These are phyloP conservation scores for Parastagonospora avenae DNA, from an alignment of 2,329 filamentous ascomycete genomes.

Conservation along the genomic window DNA sequence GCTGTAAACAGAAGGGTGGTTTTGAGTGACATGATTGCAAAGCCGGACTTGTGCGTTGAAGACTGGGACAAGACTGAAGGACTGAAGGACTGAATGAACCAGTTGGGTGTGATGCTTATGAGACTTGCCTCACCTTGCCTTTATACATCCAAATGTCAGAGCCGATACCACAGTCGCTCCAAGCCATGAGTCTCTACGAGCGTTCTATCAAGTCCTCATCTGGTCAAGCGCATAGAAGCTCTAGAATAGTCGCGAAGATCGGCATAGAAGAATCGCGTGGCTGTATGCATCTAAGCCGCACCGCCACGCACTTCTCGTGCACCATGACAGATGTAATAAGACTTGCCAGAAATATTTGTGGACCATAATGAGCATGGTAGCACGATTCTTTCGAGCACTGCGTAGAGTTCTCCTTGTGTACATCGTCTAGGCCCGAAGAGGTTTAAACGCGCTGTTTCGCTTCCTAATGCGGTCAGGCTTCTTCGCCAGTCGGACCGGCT, in stretches of 20 bases:
- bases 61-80: no score
- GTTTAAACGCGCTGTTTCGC: conserved; percentile 24
- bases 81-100: no score
- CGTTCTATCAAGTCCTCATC: not conserved
- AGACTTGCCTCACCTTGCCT: not conserved
- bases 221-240: no score
- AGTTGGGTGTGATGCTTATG: no score
- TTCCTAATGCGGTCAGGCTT: conserved; percentile 18
- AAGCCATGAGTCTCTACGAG: not conserved
- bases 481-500: not conserved
- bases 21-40: conserved; percentile 4
- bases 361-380: not conserved
- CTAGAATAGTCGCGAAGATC: no score
- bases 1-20: conserved; percentile 2
- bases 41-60: no score
- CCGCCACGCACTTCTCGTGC: not conserved
- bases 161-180: not conserved
- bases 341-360: not conserved
- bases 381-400: not conserved
- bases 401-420: not conserved
- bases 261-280: no score
- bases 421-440: not conserved
- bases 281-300: not conserved
- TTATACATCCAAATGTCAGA: not conserved
- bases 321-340: no score